A percentile compares a stretch with the other conserved stretches of the same genome.
phyloP scores from a whole-genome alignment of 2,329 filamentous ascomycete genomes.

The Lanzia echinophila region DNA sequence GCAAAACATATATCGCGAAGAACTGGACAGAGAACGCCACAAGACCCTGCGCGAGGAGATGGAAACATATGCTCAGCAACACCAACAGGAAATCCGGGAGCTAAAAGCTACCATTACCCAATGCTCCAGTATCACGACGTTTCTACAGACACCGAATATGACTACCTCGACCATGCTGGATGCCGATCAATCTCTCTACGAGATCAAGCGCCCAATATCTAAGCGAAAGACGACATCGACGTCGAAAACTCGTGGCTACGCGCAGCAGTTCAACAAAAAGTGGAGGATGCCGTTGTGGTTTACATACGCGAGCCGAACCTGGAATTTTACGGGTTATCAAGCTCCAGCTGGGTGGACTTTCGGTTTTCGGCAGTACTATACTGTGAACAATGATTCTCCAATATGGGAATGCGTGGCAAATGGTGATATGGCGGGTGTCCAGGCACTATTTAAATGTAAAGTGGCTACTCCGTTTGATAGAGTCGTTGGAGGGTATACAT shows the following conservation, averaged over 20 bases:
- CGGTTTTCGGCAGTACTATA: not conserved
- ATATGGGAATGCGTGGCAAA: rapidly evolving
- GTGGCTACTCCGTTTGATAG: not conserved
- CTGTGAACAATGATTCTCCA: not conserved
- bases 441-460: not conserved
- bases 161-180: too few relatives aligned
- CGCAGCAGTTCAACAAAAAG: not conserved
- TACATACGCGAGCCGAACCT: not conserved
- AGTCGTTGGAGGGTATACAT: rapidly evolving
- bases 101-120: not conserved
- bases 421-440: not conserved
- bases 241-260: too few relatives aligned
- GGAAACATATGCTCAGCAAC: not conserved
- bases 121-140: too few relatives aligned
- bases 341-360: not conserved
- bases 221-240: too few relatives aligned
- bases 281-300: not conserved
- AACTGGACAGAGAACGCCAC: not conserved
- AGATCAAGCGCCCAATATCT: too few relatives aligned
- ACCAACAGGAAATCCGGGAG: not conserved
- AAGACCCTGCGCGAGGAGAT: not conserved
- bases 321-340: not conserved
- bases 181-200: not conserved
- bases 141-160: too few relatives aligned
- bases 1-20: not conserved